A percentile compares a stretch with the other conserved stretches of the same genome.
These are phyloP conservation scores for Hyaloperonospora arabidopsidis DNA, from an alignment of 352 stramenopile species.

Conservation along the genomic window DNA sequence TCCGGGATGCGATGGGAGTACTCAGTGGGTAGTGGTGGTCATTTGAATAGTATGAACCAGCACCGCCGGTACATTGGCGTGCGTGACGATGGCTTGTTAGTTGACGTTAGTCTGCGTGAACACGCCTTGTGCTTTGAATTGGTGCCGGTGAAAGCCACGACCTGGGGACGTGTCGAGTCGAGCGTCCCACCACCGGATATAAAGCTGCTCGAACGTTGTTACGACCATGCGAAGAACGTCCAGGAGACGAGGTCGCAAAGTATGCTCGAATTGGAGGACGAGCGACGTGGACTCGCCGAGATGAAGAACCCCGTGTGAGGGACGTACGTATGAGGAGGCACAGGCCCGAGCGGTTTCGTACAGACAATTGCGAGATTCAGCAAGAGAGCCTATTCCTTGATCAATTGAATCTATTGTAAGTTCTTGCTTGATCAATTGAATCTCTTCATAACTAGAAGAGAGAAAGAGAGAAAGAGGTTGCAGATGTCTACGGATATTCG, in stretches of 20 bases:
- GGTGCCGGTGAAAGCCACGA: slow-evolving; percentile 28
- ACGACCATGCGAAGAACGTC: slow-evolving; percentile 46
- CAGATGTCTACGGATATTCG: too few species aligned
- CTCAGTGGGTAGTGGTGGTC: slow-evolving; percentile 33
- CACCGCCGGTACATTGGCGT: slow-evolving; percentile 66
- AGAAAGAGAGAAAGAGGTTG: too few species aligned
- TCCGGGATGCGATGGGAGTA: slow-evolving; percentile 63
- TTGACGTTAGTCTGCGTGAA: slow-evolving; percentile 65
- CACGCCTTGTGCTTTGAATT: slow-evolving; percentile 62
- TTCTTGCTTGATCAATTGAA: too few species aligned
- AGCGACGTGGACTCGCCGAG: slow-evolving; percentile 16
- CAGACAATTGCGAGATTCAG: too few species aligned
- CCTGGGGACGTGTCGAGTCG: slow-evolving; percentile 4
- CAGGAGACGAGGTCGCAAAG: slow-evolving; percentile 45
- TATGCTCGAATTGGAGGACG: slow-evolving; percentile 49
- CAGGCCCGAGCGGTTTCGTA: too few species aligned
- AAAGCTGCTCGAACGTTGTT: slow-evolving; percentile 36
- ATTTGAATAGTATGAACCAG: slow-evolving; percentile 79
- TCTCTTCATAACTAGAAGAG: too few species aligned
- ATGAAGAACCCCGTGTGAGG: slow-evolving; percentile 11
- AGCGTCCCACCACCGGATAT: slow-evolving; percentile 41
- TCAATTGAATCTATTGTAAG: too few species aligned
- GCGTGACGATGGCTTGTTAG: slow-evolving; percentile 46
- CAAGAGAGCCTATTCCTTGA: too few species aligned
- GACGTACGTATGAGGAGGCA: too few species aligned